Percentiles rank a stretch among this genome's conserved stretches.
phyloP scores from a whole-genome alignment of 352 stramenopile genomes.

The Saprolegnia diclina region DNA sequence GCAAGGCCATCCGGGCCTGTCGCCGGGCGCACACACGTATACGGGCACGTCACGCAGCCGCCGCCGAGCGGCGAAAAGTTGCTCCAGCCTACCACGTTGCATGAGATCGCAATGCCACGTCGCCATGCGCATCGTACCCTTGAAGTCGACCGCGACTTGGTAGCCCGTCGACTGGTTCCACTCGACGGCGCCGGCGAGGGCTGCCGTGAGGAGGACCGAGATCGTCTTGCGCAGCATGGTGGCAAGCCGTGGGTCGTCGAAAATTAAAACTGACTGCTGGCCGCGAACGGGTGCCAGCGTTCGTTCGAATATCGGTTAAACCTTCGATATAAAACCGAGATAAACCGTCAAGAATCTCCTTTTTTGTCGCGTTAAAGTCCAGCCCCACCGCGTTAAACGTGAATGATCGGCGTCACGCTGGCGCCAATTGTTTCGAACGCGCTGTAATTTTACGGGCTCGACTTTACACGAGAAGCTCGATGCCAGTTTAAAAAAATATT shows the following conservation, averaged over 20 bases:
- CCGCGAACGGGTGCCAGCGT: neutral
- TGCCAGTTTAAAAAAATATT: no score
- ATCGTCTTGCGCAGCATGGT: neutral
- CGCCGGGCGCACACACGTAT: conserved; percentile 71
- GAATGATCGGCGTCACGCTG: neutral
- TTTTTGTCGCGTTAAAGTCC: neutral
- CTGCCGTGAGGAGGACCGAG: neutral
- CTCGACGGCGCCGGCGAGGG: conserved; percentile 17
- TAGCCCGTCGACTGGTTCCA: conserved; percentile 25
- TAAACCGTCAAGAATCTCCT: neutral
- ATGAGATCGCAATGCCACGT: neutral
- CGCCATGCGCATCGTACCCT: neutral
- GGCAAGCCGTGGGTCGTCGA: conserved; percentile 5
- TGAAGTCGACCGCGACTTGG: conserved; percentile 21
- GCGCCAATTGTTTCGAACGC: conserved; percentile 15
- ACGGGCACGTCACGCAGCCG: conserved; percentile 80
- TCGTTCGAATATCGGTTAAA: conserved; percentile 26
- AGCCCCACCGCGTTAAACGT: neutral
- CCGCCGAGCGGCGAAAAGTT: conserved; percentile 74
- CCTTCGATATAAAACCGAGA: conserved; percentile 22
- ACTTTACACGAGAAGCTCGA: neutral
- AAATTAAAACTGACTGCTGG: conserved; percentile 29
- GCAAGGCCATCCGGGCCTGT: conserved; percentile 68
- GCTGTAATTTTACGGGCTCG: neutral
- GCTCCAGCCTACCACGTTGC: conserved; percentile 38